phyloP scores from a whole-genome alignment of 768 basidiomycete species.

The Thelephora ganbajun region DNA sequence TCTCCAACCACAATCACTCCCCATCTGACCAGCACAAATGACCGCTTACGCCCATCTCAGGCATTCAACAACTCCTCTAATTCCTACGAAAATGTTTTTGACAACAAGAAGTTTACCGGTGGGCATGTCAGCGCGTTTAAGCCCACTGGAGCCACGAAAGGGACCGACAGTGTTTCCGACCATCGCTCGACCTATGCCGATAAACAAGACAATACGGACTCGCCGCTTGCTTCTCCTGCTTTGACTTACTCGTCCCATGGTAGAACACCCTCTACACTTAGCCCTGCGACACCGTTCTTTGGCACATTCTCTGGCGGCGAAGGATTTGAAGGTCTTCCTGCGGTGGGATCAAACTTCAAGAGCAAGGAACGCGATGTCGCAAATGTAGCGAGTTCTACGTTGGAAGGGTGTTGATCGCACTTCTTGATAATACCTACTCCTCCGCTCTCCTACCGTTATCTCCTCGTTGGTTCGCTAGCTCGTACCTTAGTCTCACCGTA shows the following conservation, averaged over 20 bases:
- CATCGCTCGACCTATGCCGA: background rate
- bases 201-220: slow-evolving; percentile 5
- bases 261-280: slow-evolving; percentile 16
- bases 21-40: slow-evolving; percentile 2
- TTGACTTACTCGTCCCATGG: slow-evolving; percentile 14
- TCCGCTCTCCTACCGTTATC: too few relatives aligned
- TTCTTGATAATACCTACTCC: too few relatives aligned
- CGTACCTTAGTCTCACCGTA: too few relatives aligned
- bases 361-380: background rate
- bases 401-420: too few relatives aligned
- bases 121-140: background rate
- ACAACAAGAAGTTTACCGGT: background rate
- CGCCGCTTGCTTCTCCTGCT: slow-evolving; percentile 16
- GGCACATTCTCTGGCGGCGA: slow-evolving; percentile 13
- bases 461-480: too few relatives aligned
- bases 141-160: background rate
- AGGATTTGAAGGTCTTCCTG: slow-evolving; percentile 10
- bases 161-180: background rate
- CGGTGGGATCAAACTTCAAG: background rate
- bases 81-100: background rate
- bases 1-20: background rate
- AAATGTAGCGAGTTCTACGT: background rate
- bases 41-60: background rate
- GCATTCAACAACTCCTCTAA: background rate
- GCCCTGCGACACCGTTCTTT: slow-evolving; percentile 17